phyloP scores from a whole-genome alignment of 768 basidiomycete genomes.

The Gloeopeniophorella convolvens region DNA sequence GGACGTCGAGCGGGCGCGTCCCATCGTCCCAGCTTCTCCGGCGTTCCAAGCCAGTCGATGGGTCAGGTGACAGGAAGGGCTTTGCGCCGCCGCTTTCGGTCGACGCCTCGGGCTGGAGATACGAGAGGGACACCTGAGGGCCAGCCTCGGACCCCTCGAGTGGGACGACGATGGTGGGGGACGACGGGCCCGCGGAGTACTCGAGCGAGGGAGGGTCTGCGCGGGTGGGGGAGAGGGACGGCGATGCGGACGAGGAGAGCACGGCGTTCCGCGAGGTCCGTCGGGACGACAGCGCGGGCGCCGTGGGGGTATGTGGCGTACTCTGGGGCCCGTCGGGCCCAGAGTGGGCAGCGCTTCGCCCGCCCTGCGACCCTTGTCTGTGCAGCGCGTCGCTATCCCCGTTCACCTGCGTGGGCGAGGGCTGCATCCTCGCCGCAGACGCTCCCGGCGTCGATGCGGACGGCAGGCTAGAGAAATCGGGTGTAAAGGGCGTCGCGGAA shows the following conservation, averaged over 20 bases:
- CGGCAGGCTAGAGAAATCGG: neutral
- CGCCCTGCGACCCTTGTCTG: neutral
- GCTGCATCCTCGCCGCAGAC: neutral
- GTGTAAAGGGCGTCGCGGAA: neutral
- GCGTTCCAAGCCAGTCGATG: constrained; percentile 24
- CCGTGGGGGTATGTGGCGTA: neutral
- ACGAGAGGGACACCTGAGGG: constrained; percentile 8
- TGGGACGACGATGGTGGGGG: constrained; percentile 8
- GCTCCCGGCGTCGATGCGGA: neutral
- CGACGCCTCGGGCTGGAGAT: constrained; percentile 12
- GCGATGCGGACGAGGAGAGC: constrained; percentile 3
- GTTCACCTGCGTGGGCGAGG: neutral
- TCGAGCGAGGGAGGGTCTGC: neutral
- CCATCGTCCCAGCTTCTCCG: constrained; percentile 40
- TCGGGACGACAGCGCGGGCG: neutral
- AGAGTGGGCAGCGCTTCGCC: neutral
- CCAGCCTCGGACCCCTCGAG: constrained; percentile 8
- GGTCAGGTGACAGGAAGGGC: constrained; percentile 20
- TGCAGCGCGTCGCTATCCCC: neutral
- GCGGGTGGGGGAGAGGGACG: neutral
- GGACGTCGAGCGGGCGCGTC: constrained; percentile 34
- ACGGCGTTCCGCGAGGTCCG: neutral
- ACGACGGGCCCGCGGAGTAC: neutral
- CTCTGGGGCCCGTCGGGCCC: constrained; percentile 3
- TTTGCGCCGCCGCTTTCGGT: neutral